Base-by-base conservation (phyloP, 495 filamentous ascomycete genomes). In the Jackrogersella minutella region DNA sequence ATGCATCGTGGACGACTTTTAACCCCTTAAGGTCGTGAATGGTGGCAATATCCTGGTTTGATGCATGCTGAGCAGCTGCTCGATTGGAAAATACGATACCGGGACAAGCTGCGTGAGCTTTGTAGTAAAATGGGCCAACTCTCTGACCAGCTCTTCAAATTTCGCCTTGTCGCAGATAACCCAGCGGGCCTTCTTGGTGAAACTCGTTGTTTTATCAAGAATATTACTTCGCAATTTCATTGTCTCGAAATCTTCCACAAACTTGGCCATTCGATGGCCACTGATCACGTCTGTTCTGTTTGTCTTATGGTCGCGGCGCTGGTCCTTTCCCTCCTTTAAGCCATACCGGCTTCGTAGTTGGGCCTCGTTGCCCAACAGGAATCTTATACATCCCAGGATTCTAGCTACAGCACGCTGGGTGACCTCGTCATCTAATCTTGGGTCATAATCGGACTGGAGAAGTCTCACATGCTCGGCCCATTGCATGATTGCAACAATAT, bases 401-500 rank as follows among this genome's bases (percentile, higher is more conserved):
- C 24, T 22, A 4, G 19, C 13, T 11, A 59, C 14, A 1, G 56
- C 56, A 5, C 21, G 31, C 8, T 50, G 41, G 10, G n/a, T 28
- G 31, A 14, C 33, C 10, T 1, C 19, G 8, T 59, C 43, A 13
- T 59, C 43, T 19, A 59, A 7, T 46, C 55, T 46, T 37, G n/a
- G n/a, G n/a, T 64, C 66, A 21, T 66, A 58, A 21, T 70, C 51
- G 13, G 55, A 14, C 13, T 17, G 3, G 5, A 65, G 26, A 19
- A 64, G 53, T 7, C 34, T 14, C 8, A 58, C 61, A 22, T 17
- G 3, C 14, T n/a, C 33, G 39, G 13, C 68, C 47, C 3, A 57
- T n/a, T n/a, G n/a, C n/a, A 64, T 73, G 68, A 76, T 49, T 72
- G 70, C 0, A 75, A 51, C 9, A 76, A 47, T 10, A 69, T 61